phyloP scores from a whole-genome alignment of 2,329 filamentous ascomycete species.

The Mycosphaerelloides madeirae region DNA sequence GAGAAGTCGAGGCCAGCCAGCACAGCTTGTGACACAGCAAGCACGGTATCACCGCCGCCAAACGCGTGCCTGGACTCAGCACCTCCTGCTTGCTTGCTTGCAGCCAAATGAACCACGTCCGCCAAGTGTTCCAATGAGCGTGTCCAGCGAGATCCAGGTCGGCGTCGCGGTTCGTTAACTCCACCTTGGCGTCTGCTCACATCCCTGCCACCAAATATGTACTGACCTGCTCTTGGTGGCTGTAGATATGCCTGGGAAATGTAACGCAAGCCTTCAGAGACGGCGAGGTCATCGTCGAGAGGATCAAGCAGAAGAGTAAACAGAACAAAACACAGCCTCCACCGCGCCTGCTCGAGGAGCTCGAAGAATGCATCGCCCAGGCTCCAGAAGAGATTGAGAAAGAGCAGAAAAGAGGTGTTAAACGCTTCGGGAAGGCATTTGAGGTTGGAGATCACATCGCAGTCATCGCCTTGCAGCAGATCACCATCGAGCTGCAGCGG shows the following conservation, averaged over 20 bases:
- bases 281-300: constrained; percentile 28
- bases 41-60: no score
- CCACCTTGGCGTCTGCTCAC: no score
- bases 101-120: background rate
- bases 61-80: no score
- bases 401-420: constrained; percentile 28
- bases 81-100: no score
- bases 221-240: constrained; percentile 4
- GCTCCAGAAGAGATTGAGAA: constrained; percentile 31
- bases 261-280: constrained; percentile 26
- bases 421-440: constrained; percentile 29
- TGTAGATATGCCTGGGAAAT: constrained; percentile 25
- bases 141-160: constrained; percentile 14
- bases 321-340: constrained; percentile 28
- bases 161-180: constrained; percentile 18
- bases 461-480: constrained; percentile 29
- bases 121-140: constrained; percentile 4
- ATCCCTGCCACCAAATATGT: background rate
- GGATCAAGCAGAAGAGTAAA: constrained; percentile 31
- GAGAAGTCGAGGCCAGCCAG: no score
- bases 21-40: no score
- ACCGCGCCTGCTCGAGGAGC: constrained; percentile 26
- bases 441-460: constrained; percentile 30
- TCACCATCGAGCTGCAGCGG: constrained; percentile 29
- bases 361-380: constrained; percentile 29